Conservation (phyloP, 176 grass and related monocot species). For the Aegilops tauschii region DNA sequence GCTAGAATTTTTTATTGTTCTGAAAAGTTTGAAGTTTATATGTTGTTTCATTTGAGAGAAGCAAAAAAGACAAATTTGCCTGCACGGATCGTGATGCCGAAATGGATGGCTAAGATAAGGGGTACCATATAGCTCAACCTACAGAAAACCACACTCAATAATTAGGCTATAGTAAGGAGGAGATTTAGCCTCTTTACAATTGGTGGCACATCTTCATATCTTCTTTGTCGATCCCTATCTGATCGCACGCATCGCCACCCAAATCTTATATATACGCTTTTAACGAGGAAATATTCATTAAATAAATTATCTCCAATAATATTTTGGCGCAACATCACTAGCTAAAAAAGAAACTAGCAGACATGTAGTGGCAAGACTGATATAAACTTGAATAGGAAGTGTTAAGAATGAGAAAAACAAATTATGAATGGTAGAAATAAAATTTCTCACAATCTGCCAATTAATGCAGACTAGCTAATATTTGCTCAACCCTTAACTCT, state of each 20-base stretch:
- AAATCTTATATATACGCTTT: not conserved
- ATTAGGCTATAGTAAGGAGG: not conserved
- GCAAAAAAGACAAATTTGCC: too few relatives aligned
- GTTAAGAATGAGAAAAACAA: not conserved
- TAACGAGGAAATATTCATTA: not conserved
- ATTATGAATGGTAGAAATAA: not conserved
- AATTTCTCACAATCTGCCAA: not conserved
- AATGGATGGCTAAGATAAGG: too few relatives aligned
- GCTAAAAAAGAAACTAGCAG: not conserved
- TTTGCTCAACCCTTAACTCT: not conserved
- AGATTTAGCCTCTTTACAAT: slow-evolving; percentile 18
- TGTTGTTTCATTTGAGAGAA: too few relatives aligned
- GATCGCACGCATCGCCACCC: not conserved
- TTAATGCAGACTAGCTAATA: slow-evolving; percentile 27
- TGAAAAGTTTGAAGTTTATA: too few relatives aligned
- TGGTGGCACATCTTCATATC: not conserved
- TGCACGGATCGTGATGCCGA: too few relatives aligned
- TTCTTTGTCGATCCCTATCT: not conserved
- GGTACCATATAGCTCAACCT: too few relatives aligned
- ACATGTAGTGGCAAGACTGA: not conserved
- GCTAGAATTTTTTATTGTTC: too few relatives aligned
- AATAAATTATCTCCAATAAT: not conserved
- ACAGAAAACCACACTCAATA: not conserved
- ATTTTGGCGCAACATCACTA: not conserved
- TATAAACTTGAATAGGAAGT: not conserved